These are phyloP conservation scores for Microdochium bolleyi DNA, from an alignment of 2,329 filamentous ascomycete genomes.

Conservation along the genomic window DNA sequence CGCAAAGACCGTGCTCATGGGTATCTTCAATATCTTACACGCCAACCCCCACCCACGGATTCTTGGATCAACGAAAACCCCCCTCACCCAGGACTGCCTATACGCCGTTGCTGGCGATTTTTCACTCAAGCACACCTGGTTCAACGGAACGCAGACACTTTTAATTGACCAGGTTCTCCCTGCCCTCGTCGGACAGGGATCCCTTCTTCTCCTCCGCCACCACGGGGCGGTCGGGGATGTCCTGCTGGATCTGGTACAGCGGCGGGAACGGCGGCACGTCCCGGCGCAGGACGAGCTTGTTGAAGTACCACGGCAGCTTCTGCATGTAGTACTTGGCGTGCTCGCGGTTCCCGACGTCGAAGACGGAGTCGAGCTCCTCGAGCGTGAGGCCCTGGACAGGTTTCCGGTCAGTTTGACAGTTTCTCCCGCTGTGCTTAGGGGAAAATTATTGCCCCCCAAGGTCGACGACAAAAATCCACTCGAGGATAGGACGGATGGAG, in stretches of 20 bases:
- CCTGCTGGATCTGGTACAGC: conserved; percentile 4
- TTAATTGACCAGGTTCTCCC: background rate
- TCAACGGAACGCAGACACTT: background rate
- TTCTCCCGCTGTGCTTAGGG: background rate
- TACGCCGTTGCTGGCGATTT: no score
- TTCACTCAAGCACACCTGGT: no score
- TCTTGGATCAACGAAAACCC: no score
- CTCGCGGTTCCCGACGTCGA: conserved; percentile 13
- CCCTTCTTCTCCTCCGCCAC: background rate
- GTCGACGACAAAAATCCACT: no score
- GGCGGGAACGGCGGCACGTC: conserved; percentile 3
- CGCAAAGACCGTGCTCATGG: no score
- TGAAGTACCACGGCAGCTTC: conserved; percentile 7
- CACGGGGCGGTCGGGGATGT: background rate
- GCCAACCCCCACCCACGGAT: no score
- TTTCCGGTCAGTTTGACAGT: background rate
- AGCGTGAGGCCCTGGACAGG: conserved; percentile 16
- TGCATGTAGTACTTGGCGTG: conserved; percentile 5
- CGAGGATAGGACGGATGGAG: background rate
- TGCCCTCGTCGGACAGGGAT: background rate
- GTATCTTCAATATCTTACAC: no score
- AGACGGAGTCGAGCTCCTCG: conserved; percentile 33
- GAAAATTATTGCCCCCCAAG: no score
- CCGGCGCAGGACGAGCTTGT: conserved; percentile 3
- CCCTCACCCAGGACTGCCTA: no score